A percentile compares a stretch with the other conserved stretches of the same genome.
These are phyloP conservation scores for Paecilomyces formosus DNA, from an alignment of 2,329 filamentous ascomycete species.

Conservation along the genomic window DNA sequence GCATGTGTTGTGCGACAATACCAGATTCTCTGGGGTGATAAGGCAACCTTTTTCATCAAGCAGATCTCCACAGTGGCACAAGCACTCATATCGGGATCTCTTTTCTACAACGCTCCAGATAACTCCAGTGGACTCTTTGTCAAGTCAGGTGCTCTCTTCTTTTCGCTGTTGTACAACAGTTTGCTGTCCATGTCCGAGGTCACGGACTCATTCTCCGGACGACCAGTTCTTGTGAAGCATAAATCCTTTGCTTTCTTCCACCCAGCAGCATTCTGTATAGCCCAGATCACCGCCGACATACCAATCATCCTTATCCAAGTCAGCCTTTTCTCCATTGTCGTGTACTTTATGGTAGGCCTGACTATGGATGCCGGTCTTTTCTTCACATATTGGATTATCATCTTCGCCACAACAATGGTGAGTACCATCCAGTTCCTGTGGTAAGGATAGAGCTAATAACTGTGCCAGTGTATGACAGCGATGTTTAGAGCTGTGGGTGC, in stretches of 20 bases:
- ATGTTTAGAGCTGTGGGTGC: slow-evolving; percentile 52
- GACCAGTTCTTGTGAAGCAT: slow-evolving; percentile 54
- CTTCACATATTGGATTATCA: slow-evolving; percentile 55
- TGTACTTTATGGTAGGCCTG: slow-evolving; percentile 60
- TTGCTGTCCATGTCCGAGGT: slow-evolving; percentile 61
- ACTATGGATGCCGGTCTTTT: slow-evolving; percentile 46
- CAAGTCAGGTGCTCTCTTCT: slow-evolving; percentile 58
- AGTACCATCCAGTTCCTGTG: slow-evolving; percentile 9
- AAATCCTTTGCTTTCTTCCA: slow-evolving; percentile 52
- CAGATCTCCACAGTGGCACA: slow-evolving; percentile 51
- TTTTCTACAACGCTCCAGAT: slow-evolving; percentile 58
- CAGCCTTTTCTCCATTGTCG: slow-evolving; percentile 48
- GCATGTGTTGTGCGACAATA: slow-evolving; percentile 55
- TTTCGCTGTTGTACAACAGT: slow-evolving; percentile 55
- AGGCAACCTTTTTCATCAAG: slow-evolving; percentile 56
- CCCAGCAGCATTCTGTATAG: slow-evolving; percentile 39
- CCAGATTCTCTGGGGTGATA: slow-evolving; percentile 59
- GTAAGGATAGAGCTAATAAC: slow-evolving; percentile 6
- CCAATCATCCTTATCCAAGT: slow-evolving; percentile 55
- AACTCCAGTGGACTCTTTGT: slow-evolving; percentile 56
- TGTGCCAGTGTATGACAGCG: slow-evolving; percentile 46
- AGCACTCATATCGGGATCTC: slow-evolving; percentile 56
- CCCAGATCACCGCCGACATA: slow-evolving; percentile 43
- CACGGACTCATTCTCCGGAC: slow-evolving; percentile 53
- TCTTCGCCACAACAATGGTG: slow-evolving; percentile 47